phyloP scores from a whole-genome alignment of 1,284 basidiomycete genomes.

The Peniophora sp. region DNA sequence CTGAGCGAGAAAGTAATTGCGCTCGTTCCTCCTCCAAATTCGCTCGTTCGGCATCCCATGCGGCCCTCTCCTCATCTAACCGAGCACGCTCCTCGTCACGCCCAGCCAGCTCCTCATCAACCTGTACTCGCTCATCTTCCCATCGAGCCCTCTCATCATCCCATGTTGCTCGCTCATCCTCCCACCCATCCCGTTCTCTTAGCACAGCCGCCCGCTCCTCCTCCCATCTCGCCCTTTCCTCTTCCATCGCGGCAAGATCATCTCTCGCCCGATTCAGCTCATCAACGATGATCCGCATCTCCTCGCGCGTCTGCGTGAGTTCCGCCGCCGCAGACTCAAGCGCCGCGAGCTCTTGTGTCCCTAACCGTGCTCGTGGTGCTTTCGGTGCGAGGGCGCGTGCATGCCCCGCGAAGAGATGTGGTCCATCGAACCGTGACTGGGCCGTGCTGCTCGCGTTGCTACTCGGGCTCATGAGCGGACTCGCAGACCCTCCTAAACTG shows the following conservation, averaged over 20 bases:
- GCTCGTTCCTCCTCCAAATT: not conserved
- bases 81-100: not conserved
- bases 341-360: slow-evolving; percentile 4
- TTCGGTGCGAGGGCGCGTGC: slow-evolving; percentile 51
- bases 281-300: too few species aligned
- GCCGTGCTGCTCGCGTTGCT: slow-evolving; percentile 33
- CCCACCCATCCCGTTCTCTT: slow-evolving; percentile 1
- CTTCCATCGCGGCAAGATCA: slow-evolving; percentile 17
- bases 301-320: too few species aligned
- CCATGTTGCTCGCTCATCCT: slow-evolving; percentile 3
- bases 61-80: not conserved
- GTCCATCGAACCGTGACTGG: slow-evolving; percentile 62
- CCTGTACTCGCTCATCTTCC: slow-evolving; percentile 2
- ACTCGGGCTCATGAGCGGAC: slow-evolving; percentile 42
- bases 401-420: slow-evolving; percentile 76
- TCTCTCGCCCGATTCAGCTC: slow-evolving; percentile 35
- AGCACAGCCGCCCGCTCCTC: slow-evolving; percentile 6
- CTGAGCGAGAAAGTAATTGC: slow-evolving; percentile 2
- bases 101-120: not conserved
- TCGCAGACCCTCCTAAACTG: slow-evolving; percentile 35
- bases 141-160: not conserved
- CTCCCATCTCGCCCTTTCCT: slow-evolving; percentile 22
- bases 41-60: not conserved
- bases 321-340: not conserved
- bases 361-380: slow-evolving; percentile 25